phyloP scores from a whole-genome alignment of 106 monocot species.

The Iris macrosiphon region DNA sequence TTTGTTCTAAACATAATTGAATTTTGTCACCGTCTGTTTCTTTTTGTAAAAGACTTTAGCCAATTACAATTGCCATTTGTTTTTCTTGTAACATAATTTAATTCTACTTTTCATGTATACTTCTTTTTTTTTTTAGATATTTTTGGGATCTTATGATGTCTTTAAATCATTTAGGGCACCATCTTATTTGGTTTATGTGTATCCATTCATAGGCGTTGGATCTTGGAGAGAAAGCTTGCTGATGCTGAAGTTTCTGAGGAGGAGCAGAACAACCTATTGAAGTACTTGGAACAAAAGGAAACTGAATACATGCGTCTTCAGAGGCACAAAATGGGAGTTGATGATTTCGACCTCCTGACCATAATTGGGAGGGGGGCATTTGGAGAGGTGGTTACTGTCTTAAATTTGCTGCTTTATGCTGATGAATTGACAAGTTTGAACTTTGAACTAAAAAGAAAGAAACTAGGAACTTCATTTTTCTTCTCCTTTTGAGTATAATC shows the following conservation, averaged over 20 bases:
- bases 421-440: not conserved
- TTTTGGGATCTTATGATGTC: no score
- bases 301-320: slow-evolving; percentile 30
- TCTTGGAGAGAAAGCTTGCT: slow-evolving; percentile 36
- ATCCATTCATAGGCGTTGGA: slow-evolving; percentile 23
- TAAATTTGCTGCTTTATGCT: slow-evolving; percentile 3
- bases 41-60: no score
- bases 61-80: no score
- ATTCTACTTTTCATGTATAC: no score
- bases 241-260: slow-evolving; percentile 35
- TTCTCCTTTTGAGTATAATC: no score
- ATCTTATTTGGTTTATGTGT: not conserved
- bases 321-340: slow-evolving; percentile 29
- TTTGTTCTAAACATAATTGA: no score
- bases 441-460: no score
- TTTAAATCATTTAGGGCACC: not conserved
- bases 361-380: slow-evolving; percentile 30
- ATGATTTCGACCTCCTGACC: slow-evolving; percentile 23
- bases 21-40: no score
- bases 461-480: no score
- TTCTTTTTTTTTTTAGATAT: not conserved
- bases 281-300: slow-evolving; percentile 49
- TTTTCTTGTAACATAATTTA: no score
- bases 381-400: slow-evolving; percentile 31
- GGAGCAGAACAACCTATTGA: slow-evolving; percentile 35